Percentiles rank a stretch among this genome's conserved stretches.
These are phyloP conservation scores for Daphne laureola DNA, from an alignment of 441 rosid genomes.

Conservation along the genomic window DNA sequence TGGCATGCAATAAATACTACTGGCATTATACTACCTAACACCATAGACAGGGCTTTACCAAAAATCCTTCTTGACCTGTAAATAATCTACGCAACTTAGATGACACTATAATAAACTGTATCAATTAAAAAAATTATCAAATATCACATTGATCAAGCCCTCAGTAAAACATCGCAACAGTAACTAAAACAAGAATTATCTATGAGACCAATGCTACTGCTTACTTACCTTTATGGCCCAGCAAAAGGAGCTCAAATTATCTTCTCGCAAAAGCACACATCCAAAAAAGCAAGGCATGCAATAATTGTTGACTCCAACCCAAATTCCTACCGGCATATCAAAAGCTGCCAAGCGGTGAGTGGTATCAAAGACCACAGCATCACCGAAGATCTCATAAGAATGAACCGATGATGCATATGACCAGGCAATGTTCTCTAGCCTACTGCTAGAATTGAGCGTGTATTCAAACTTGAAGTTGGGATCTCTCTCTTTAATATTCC, in stretches of 20 bases:
- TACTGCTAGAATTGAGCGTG: conserved; percentile 54
- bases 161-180: too few relatives aligned
- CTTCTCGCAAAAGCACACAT: conserved; percentile 78
- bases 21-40: too few relatives aligned
- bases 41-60: too few relatives aligned
- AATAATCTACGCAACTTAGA: too few relatives aligned
- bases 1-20: too few relatives aligned
- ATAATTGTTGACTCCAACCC: conserved; percentile 90
- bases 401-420: conserved; percentile 88
- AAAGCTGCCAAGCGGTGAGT: conserved; percentile 85
- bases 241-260: conserved; percentile 66
- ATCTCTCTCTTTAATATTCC: conserved; percentile 85
- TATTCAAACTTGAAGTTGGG: conserved; percentile 83
- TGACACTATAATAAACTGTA: neutral
- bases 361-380: conserved; percentile 90
- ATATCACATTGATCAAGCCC: neutral
- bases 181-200: neutral
- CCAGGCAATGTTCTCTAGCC: conserved; percentile 91
- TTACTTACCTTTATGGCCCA: conserved; percentile 91
- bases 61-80: too few relatives aligned
- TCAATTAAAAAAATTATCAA: neutral
- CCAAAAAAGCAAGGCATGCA: conserved; percentile 98
- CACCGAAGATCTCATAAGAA: conserved; percentile 83
- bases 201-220: neutral
- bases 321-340: conserved; percentile 95